Evolutionary conservation across 2,329 filamentous ascomycete genomes (phyloP), one percentile per base, ranked within the genome.

Genomic region (Delphinella strobiligena): DNA sequence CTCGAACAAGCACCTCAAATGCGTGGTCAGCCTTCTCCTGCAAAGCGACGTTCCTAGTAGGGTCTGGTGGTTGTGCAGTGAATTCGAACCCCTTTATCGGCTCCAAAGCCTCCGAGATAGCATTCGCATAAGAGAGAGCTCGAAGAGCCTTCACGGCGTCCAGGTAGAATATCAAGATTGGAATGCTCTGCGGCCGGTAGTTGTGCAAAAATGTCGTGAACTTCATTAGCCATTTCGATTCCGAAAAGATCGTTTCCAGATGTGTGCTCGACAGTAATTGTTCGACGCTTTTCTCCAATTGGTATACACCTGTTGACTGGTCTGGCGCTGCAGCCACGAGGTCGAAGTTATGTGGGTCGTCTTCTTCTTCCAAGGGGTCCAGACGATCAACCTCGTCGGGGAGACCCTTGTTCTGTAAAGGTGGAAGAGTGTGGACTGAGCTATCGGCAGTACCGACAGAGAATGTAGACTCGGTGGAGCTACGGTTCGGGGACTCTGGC

Each of bases 111-210:
- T 74, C 70, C 2, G 76, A 69, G 27, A 86, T 68, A 0, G 78
- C 73, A 54, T 87, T 84, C 15, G 79, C 72, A 49, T 86, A 86
- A 24, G 70, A 67, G 42, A 87, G 76, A 2, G 82, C 80, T 48
- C 75, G 74, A 10, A 84, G 58, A 1, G 81, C 80, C 52, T 87
- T 88, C 42, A 77, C 57, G 0, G 79, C 72, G 49, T 84, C 78
- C 2, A 86, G 66, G 47, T 85, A 85, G 61, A 85, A 83, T 18
- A 78, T 72, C 11, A 87, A 60, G 5, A 82, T 61, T 0, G 79
- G 72, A 2, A 83, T 64, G 0, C 80, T 83, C 15, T 69, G 61
- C 4, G 78, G 74, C 33, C 78, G 67, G 33, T 71, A 64, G 4
- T 64, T 56, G 42, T 72, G 71, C 2, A 87, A 62, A 49, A 82